Evolutionary conservation across 257 asterid genomes (phyloP).

Genomic region (Solanum infundibuliforme): DNA sequence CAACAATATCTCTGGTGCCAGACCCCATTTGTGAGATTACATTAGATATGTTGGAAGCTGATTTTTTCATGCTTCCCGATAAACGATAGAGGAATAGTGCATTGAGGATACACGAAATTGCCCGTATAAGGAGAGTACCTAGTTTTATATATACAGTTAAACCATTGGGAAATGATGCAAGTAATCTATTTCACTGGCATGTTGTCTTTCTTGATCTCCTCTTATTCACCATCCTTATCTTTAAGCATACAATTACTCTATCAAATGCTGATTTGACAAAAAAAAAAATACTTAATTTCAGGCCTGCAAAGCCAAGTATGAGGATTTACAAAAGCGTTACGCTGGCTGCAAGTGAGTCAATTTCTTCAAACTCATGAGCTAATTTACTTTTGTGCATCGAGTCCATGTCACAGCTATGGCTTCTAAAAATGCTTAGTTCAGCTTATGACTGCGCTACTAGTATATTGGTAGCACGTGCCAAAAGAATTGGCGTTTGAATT

Average conservation of each 20-base stretch:
- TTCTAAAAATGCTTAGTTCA: neutral
- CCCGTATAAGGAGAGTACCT: neutral
- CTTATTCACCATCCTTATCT: neutral
- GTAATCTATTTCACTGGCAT: neutral
- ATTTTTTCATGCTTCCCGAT: neutral
- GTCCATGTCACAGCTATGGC: neutral
- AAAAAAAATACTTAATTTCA: conserved; percentile 14
- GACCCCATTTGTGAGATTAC: neutral
- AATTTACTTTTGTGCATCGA: neutral
- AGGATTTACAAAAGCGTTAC: conserved; percentile 52
- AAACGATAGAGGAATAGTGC: neutral
- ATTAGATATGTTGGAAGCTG: neutral
- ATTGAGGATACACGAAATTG: neutral
- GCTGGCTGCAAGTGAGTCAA: conserved; percentile 57
- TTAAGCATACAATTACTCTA: neutral
- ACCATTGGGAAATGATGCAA: neutral
- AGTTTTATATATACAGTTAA: neutral
- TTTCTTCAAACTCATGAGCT: neutral
- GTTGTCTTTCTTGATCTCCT: neutral
- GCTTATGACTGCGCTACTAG: neutral
- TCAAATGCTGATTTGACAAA: neutral
- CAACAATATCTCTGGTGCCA: too few relatives aligned
- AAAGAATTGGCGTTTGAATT: neutral
- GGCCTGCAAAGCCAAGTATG: conserved; percentile 78
- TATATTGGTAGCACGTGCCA: neutral